Evolutionary conservation across 192 early-diverging fungal genomes (phyloP).

Genomic region (Backusella liffmaniae): DNA sequence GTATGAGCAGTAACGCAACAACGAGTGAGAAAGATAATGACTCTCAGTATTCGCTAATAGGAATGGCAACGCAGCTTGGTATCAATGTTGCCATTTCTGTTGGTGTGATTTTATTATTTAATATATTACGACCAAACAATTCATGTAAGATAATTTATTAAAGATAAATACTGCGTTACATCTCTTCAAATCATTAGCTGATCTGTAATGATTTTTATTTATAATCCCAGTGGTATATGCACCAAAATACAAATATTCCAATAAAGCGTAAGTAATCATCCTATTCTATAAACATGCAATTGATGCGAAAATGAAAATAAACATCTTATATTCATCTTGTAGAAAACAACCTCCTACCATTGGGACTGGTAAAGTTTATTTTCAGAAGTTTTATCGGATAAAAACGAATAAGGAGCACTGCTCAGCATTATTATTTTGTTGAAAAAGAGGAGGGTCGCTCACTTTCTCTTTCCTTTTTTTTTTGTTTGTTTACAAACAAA

Average conservation of each 20-base stretch:
- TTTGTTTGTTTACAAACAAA: neutral
- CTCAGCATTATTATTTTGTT: neutral
- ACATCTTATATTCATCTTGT: neutral
- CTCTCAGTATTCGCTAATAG: conserved; percentile 31
- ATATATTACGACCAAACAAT: conserved; percentile 58
- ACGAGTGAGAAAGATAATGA: neutral
- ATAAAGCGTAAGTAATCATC: conserved; percentile 24
- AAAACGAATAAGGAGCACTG: neutral
- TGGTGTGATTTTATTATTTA: conserved; percentile 54
- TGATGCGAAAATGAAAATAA: neutral
- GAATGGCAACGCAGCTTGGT: conserved; percentile 58
- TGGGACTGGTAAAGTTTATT: conserved; percentile 34
- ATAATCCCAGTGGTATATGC: conserved; percentile 44
- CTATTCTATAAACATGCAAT: neutral
- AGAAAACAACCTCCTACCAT: conserved; percentile 65
- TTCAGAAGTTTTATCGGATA: neutral
- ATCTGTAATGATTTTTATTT: neutral
- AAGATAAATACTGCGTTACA: conserved; percentile 19
- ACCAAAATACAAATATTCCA: conserved; percentile 42
- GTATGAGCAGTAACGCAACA: neutral
- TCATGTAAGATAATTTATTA: conserved; percentile 44
- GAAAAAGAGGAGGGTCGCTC: neutral
- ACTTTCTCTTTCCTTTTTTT: neutral
- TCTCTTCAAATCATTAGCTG: neutral
- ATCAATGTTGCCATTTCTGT: conserved; percentile 57